These are phyloP conservation scores for Wickerhamiella shivajii DNA, from an alignment of 805 yeast species.

Conservation along the genomic window DNA sequence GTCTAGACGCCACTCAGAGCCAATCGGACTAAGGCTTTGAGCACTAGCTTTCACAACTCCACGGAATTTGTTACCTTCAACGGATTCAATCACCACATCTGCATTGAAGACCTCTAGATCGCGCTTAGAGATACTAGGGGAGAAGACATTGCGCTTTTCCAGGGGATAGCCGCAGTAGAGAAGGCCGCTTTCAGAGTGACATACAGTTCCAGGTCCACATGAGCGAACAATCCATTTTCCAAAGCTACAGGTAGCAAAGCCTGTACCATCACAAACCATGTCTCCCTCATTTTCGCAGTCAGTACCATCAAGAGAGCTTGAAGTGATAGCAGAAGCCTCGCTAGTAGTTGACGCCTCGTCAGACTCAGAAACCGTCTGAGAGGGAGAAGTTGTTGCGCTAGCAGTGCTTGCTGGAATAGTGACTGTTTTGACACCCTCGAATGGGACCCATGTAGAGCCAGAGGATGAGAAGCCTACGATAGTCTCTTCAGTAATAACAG, in stretches of 20 bases:
- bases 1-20: background rate
- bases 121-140: background rate
- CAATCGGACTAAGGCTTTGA: background rate
- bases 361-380: too few relatives aligned
- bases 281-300: conserved; percentile 20
- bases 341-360: too few relatives aligned
- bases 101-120: conserved; percentile 1
- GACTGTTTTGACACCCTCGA: too few relatives aligned
- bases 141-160: background rate
- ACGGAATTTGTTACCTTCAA: background rate
- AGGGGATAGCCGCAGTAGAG: conserved; percentile 21
- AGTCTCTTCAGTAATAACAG: too few relatives aligned
- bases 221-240: conserved; percentile 21
- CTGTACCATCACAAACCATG: conserved; percentile 18
- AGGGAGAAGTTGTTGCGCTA: too few relatives aligned
- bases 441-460: too few relatives aligned
- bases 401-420: too few relatives aligned
- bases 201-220: conserved; percentile 22
- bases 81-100: background rate
- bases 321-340: too few relatives aligned
- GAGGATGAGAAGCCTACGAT: too few relatives aligned
- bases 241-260: conserved; percentile 19
- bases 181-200: conserved; percentile 14
- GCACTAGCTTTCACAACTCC: background rate
- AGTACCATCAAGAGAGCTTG: conserved; percentile 12